Evolutionary conservation across 179 eudicot species (phyloP).

Genomic region (Silene coronaria): DNA sequence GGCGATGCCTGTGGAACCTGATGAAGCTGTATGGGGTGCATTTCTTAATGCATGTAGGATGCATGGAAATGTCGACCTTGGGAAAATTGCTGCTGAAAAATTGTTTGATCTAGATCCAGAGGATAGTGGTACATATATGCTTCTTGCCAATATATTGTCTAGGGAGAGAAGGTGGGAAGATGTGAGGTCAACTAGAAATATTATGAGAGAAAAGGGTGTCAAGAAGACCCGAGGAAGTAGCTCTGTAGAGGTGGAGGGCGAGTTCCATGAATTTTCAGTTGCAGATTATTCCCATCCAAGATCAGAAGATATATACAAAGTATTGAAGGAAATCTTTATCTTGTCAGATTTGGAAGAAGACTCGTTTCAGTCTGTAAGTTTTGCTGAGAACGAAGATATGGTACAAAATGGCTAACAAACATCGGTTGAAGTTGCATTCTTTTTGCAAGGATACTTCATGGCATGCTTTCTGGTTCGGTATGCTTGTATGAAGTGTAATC

Average conservation of each 20-base stretch:
- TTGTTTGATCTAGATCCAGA: conserved; percentile 46
- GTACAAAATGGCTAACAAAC: neutral
- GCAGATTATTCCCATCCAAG: conserved; percentile 60
- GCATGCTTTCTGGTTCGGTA: neutral
- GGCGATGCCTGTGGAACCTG: conserved; percentile 65
- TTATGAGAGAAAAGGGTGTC: conserved; percentile 64
- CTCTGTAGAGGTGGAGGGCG: conserved; percentile 59
- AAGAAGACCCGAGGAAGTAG: conserved; percentile 68
- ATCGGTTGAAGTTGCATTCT: conserved; percentile 1
- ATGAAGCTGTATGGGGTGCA: conserved; percentile 75
- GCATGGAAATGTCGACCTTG: conserved; percentile 54
- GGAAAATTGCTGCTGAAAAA: conserved; percentile 48
- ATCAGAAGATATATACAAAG: conserved; percentile 39
- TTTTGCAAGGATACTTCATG: neutral
- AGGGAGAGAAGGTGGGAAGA: conserved; percentile 52
- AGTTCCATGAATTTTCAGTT: conserved; percentile 54
- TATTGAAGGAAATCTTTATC: conserved; percentile 31
- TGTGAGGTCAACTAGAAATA: conserved; percentile 46
- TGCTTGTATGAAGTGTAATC: neutral
- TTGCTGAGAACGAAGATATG: conserved; percentile 8
- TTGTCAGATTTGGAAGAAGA: conserved; percentile 32
- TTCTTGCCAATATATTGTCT: conserved; percentile 53
- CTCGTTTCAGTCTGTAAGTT: neutral
- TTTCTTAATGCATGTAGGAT: conserved; percentile 62
- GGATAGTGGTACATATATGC: conserved; percentile 62